phyloP scores from a whole-genome alignment of 2,329 filamentous ascomycete species.

The Mariannaea elegans region DNA sequence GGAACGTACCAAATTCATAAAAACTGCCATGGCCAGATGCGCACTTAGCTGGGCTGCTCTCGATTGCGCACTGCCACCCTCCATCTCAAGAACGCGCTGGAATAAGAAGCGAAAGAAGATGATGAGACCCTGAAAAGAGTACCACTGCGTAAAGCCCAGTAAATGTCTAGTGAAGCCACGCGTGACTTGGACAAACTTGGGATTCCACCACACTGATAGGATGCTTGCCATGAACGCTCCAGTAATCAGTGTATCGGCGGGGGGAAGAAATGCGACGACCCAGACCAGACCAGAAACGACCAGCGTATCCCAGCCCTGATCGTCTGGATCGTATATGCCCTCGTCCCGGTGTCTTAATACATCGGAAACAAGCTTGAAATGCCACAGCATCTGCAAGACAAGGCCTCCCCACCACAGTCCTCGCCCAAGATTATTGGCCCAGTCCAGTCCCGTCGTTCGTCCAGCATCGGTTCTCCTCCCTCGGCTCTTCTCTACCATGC shows the following conservation, averaged over 20 bases:
- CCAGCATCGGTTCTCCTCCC: constrained; percentile 41
- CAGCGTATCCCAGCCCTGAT: constrained; percentile 28
- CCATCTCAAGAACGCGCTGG: constrained; percentile 51
- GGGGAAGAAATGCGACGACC: constrained; percentile 48
- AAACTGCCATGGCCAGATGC: constrained; percentile 63
- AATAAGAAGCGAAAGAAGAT: constrained; percentile 64
- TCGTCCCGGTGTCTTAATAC: constrained; percentile 40
- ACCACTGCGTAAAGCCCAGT: constrained; percentile 70
- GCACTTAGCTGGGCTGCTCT: constrained; percentile 56
- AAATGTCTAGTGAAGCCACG: constrained; percentile 69
- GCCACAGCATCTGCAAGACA: constrained; percentile 60
- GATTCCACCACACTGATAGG: constrained; percentile 73
- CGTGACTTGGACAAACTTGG: constrained; percentile 66
- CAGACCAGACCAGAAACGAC: constrained; percentile 26
- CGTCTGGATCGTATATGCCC: constrained; percentile 48
- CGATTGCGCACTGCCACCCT: constrained; percentile 49
- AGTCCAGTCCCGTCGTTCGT: constrained; percentile 51
- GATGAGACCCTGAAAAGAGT: constrained; percentile 69
- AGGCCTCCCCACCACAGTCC: constrained; percentile 60
- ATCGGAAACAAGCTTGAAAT: constrained; percentile 46
- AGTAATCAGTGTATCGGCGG: constrained; percentile 51
- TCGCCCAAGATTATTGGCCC: constrained; percentile 52
- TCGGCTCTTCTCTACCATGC: constrained; percentile 75
- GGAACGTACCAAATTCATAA: constrained; percentile 63
- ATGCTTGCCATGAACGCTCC: constrained; percentile 60